A percentile compares a stretch with the other conserved stretches of the same genome.
Conservation (phyloP, 345 rosid genomes). For the Acer yangbiense region DNA sequence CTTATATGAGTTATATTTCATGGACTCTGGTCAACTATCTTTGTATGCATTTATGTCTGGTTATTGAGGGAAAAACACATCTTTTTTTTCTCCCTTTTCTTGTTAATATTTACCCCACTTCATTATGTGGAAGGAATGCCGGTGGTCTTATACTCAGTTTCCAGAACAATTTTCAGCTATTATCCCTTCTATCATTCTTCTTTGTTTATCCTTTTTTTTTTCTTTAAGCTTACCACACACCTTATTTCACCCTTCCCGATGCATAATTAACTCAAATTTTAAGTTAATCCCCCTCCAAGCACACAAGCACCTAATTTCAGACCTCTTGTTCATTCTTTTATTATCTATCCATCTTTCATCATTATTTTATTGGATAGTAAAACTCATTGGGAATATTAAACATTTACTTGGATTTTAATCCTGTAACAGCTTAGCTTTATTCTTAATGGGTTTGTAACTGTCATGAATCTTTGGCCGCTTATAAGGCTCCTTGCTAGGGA, state of each 20-base stretch:
- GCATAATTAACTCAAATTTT: too few relatives aligned
- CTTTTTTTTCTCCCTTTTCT: background rate
- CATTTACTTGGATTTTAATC: background rate
- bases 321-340: background rate
- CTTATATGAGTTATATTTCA: background rate
- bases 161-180: background rate
- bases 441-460: background rate
- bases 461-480: conserved; percentile 1
- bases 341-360: background rate
- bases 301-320: too few relatives aligned
- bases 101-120: background rate
- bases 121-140: background rate
- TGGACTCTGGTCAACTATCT: conserved; percentile 16
- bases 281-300: too few relatives aligned
- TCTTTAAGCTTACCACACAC: too few relatives aligned
- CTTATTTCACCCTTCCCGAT: too few relatives aligned
- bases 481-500: background rate
- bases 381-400: background rate
- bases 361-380: background rate
- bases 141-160: background rate
- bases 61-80: background rate
- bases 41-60: background rate
- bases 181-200: background rate
- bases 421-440: background rate
- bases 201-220: too few relatives aligned